phyloP scores from a whole-genome alignment of 2,329 filamentous ascomycete genomes.

The Talaromyces sp. region DNA sequence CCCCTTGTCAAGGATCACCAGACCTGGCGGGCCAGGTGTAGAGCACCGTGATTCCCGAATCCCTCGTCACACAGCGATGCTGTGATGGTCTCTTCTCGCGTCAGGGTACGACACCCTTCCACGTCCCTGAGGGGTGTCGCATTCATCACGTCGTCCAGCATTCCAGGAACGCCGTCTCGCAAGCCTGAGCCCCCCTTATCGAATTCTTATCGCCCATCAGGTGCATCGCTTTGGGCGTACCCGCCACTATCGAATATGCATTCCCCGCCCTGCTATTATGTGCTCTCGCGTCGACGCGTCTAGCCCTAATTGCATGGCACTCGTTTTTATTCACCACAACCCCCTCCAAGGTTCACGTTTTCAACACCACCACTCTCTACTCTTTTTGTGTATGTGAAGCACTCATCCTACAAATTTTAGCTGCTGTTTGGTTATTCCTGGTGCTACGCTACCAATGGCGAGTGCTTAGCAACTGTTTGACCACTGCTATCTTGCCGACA shows the following conservation, averaged over 20 bases:
- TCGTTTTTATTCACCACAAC: conserved; percentile 10
- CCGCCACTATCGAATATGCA: conserved; percentile 12
- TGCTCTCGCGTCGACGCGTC: conserved; percentile 9
- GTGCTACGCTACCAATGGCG: not conserved
- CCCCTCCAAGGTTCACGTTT: not conserved
- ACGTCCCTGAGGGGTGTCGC: not conserved
- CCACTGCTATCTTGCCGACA: not conserved
- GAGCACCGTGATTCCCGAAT: not conserved
- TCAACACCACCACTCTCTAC: not conserved
- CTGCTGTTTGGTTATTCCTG: not conserved
- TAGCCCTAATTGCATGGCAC: conserved; percentile 7
- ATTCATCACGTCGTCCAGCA: conserved; percentile 8
- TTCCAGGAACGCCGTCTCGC: conserved; percentile 3
- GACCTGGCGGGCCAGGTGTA: not conserved
- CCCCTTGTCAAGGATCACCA: not conserved
- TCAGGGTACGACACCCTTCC: not conserved
- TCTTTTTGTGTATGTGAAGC: not conserved
- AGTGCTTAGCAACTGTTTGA: not conserved
- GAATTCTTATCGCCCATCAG: not conserved
- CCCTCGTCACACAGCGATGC: not conserved
- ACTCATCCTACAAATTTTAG: not conserved
- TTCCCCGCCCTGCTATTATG: conserved; percentile 13
- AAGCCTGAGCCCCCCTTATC: not conserved
- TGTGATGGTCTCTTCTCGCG: not conserved
- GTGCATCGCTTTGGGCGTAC: conserved; percentile 24